Evolutionary conservation across 768 basidiomycete genomes (phyloP), one percentile per base, ranked within the genome.

Genomic region (Gyrodon lividus): DNA sequence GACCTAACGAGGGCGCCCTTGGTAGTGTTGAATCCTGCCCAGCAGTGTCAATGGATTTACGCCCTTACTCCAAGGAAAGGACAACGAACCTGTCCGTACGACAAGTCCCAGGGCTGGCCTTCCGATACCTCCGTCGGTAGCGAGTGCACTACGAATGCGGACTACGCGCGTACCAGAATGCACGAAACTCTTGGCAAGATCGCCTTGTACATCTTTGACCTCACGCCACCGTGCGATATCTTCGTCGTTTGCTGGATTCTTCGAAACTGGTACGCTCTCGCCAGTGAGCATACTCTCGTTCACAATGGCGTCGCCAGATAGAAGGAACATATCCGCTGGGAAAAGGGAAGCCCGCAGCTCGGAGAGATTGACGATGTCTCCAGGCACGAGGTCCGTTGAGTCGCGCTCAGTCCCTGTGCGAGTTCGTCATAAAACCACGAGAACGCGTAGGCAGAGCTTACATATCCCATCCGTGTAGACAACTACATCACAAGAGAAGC

Each of bases 261-360:
- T 99, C 66, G 90, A 90, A 46, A 99, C 92, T 2, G 97, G 97
- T 0, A 99, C 92, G 57, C 94, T 97, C 71, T 99, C 97, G 12
- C 97, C 97, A 0, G 97, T 98, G 20, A 99, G 81, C 97, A 99
- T 98, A 56, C 93, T 96, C 72, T 99, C 97, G 67, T 98, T 98
- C 45, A 98, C 88, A 51, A 99, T 96, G 2, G 94, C 93, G 67
- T 99, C 97, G 1, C 97, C 97, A 2, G 92, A 91, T 24, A 99
- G 82, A 7, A 99, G 78, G 57, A 98, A 81, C 56, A 96, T 77
- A 67, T 99, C 97, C 13, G 92, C 89, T 3, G 97, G 97, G 57
- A 99, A 77, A 28, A 85, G 69, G 8, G 80, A 72, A 7, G 95
- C 77, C 22, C 81, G 79, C 1, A 89, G 80, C 28, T 84, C 81